These are phyloP conservation scores for Sarocladium kiliense DNA, from an alignment of 2,329 filamentous ascomycete species.

Conservation along the genomic window DNA sequence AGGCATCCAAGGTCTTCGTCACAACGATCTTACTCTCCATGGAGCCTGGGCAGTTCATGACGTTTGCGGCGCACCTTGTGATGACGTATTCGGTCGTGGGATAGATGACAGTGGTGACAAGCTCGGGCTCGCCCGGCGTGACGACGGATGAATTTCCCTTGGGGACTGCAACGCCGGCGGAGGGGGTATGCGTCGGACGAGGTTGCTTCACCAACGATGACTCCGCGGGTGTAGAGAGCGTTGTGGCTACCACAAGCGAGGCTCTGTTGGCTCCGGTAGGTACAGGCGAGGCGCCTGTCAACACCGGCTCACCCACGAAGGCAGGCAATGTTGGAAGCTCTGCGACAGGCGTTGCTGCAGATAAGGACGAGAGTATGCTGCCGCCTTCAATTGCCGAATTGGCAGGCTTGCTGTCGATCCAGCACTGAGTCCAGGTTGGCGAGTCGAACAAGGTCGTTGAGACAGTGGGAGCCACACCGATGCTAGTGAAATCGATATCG, in stretches of 20 bases:
- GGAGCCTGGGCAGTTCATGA: conserved; percentile 3
- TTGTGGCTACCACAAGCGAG: neutral
- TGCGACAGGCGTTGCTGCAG: neutral
- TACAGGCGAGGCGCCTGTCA: neutral
- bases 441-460: conserved; percentile 31
- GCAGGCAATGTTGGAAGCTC: neutral
- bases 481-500: conserved; percentile 26
- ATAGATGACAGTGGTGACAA: neutral
- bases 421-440: conserved; percentile 31
- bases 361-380: neutral
- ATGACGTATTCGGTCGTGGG: conserved; percentile 1
- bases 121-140: neutral
- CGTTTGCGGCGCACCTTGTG: neutral
- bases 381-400: neutral
- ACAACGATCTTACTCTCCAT: conserved; percentile 1
- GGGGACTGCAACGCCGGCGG: neutral
- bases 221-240: neutral
- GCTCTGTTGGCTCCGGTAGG: neutral
- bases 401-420: conserved; percentile 13
- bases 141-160: neutral
- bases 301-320: neutral
- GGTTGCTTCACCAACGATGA: neutral
- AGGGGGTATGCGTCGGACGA: neutral
- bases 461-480: conserved; percentile 31
- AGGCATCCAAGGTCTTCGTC: conserved; percentile 7